These are phyloP conservation scores for Gaeumannomyces tritici DNA, from an alignment of 2,329 filamentous ascomycete genomes.

Conservation along the genomic window DNA sequence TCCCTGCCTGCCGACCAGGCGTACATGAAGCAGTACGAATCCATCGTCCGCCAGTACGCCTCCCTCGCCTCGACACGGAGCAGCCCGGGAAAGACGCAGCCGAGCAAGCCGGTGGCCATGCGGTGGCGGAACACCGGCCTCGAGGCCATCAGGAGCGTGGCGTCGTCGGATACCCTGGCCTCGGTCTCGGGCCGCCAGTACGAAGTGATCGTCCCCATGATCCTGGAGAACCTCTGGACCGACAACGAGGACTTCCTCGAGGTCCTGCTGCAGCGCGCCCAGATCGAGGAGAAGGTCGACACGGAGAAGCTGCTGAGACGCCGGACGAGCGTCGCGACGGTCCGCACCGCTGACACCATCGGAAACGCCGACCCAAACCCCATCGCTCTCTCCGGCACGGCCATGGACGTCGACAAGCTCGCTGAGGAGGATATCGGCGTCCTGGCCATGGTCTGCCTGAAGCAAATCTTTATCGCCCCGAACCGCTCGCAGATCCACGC, in stretches of 20 bases:
- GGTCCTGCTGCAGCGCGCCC: slow-evolving; percentile 55
- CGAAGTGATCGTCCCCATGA: slow-evolving; percentile 68
- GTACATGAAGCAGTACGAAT: slow-evolving; percentile 74
- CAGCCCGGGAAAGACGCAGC: slow-evolving; percentile 38
- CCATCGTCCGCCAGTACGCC: slow-evolving; percentile 72
- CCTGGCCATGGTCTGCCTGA: slow-evolving; percentile 75
- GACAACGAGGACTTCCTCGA: slow-evolving; percentile 62
- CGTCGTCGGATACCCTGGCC: slow-evolving; percentile 68
- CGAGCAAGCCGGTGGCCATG: slow-evolving; percentile 65
- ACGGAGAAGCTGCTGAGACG: slow-evolving; percentile 55
- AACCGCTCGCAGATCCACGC: slow-evolving; percentile 73
- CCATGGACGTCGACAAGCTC: slow-evolving; percentile 78
- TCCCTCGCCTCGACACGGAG: slow-evolving; percentile 61
- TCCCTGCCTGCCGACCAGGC: slow-evolving; percentile 77
- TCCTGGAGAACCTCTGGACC: slow-evolving; percentile 79
- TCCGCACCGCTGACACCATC: slow-evolving; percentile 57
- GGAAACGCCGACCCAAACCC: slow-evolving; percentile 47
- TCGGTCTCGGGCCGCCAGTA: slow-evolving; percentile 69
- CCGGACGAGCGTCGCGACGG: slow-evolving; percentile 71
- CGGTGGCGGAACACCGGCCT: slow-evolving; percentile 68
- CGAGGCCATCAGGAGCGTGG: slow-evolving; percentile 71
- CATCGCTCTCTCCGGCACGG: slow-evolving; percentile 68
- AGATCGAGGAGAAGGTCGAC: slow-evolving; percentile 59
- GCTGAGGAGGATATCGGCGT: slow-evolving; percentile 84
- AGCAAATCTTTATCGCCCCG: slow-evolving; percentile 74